A percentile compares a stretch with the other conserved stretches of the same genome.
phyloP scores from a whole-genome alignment of 352 stramenopile genomes.

The Thraustochytrium sp. region DNA sequence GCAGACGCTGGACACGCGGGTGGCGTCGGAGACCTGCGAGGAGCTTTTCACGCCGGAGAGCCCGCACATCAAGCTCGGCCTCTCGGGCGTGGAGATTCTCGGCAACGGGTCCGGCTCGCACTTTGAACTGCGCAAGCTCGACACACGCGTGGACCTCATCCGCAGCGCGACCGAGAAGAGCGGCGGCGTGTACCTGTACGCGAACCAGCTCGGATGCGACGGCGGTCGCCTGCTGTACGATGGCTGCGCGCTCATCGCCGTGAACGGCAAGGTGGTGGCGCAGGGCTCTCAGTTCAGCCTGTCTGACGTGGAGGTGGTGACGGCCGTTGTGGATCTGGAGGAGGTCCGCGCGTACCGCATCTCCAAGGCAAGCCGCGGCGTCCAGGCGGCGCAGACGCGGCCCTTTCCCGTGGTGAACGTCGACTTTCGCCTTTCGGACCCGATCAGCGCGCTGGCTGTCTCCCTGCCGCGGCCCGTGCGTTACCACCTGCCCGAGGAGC shows the following conservation, averaged over 20 bases:
- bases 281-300: constrained; percentile 94
- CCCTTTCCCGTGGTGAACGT: constrained; percentile 36
- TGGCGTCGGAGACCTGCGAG: constrained; percentile 92
- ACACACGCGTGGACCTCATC: constrained; percentile 83
- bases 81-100: constrained; percentile 94
- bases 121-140: constrained; percentile 90
- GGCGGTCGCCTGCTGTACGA: constrained; percentile 94
- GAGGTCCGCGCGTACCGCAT: constrained; percentile 91
- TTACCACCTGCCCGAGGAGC: constrained; percentile 81
- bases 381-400: constrained; percentile 71
- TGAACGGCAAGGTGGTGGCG: constrained; percentile 91
- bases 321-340: constrained; percentile 94
- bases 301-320: constrained; percentile 90
- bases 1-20: constrained; percentile 70
- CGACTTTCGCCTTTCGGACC: constrained; percentile 37
- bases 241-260: constrained; percentile 91
- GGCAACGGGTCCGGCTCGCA: constrained; percentile 94
- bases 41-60: constrained; percentile 93
- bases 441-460: neutral
- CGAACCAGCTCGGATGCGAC: constrained; percentile 95
- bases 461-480: neutral
- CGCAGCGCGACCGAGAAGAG: constrained; percentile 82
- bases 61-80: constrained; percentile 84
- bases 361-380: constrained; percentile 80
- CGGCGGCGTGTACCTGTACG: constrained; percentile 96